Conservation (phyloP, 768 basidiomycete species). For the Rhodotorula sphaerocarpa region DNA sequence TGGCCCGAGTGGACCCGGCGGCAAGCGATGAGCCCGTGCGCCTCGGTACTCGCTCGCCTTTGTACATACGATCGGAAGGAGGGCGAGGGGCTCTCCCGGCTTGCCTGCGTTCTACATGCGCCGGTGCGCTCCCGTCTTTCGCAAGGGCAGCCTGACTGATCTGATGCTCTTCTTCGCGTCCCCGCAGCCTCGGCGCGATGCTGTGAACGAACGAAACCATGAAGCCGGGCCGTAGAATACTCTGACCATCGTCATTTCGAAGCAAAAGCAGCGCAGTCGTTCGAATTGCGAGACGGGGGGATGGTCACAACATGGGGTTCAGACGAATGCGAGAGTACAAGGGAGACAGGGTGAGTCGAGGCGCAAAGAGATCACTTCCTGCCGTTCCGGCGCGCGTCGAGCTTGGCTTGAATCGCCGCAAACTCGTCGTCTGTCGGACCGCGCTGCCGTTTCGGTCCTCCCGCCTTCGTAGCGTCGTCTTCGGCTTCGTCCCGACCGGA, state of each 20-base stretch:
- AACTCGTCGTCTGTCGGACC: slow-evolving; percentile 38
- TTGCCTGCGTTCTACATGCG: too few species aligned
- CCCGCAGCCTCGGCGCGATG: slow-evolving; percentile 30
- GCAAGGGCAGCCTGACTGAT: slow-evolving; percentile 32
- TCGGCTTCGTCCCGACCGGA: slow-evolving; percentile 39
- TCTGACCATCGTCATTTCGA: too few species aligned
- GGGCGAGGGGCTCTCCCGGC: too few species aligned
- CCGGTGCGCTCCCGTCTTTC: slow-evolving; percentile 2
- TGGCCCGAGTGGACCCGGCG: slow-evolving; percentile 34
- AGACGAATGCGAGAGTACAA: background rate
- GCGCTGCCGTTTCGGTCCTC: slow-evolving; percentile 35
- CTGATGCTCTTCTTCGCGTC: background rate
- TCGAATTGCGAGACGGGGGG: too few species aligned
- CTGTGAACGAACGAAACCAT: slow-evolving; percentile 22
- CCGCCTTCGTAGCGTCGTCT: slow-evolving; percentile 28
- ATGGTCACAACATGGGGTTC: too few species aligned
- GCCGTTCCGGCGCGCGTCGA: slow-evolving; percentile 18
- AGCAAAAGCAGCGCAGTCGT: too few species aligned
- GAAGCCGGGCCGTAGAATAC: too few species aligned
- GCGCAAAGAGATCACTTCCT: background rate
- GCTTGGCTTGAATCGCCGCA: slow-evolving; percentile 40
- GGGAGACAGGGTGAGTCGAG: too few species aligned
- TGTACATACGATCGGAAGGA: too few species aligned
- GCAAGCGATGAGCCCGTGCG: slow-evolving; percentile 1
- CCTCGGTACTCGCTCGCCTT: too few species aligned